A percentile compares a stretch with the other conserved stretches of the same genome.
Evolutionary conservation across 345 rosid species (phyloP).

Genomic region (Lepidium sativum): DNA sequence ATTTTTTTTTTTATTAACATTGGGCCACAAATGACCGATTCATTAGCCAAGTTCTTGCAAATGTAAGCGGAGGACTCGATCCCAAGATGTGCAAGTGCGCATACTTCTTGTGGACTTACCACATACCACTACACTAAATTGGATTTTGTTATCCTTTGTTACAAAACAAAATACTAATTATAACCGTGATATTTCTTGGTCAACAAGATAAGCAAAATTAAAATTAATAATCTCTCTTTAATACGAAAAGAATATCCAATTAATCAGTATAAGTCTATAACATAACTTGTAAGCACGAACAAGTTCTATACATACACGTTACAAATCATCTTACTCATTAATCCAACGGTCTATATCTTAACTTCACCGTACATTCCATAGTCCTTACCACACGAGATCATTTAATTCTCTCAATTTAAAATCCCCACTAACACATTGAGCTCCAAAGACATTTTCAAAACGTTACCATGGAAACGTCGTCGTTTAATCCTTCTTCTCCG

Average conservation of each 20-base stretch:
- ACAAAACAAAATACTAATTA: no score
- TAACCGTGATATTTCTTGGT: no score
- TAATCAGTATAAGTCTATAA: not conserved
- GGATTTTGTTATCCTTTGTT: no score
- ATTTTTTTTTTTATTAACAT: no score
- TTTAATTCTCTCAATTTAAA: not conserved
- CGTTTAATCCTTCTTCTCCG: constrained; percentile 8
- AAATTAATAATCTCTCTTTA: not conserved
- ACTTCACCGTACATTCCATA: not conserved
- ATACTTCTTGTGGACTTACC: no score
- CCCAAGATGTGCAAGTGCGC: no score
- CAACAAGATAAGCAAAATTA: not conserved
- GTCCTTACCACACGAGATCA: not conserved
- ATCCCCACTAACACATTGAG: not conserved
- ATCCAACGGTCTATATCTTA: constrained; percentile 13
- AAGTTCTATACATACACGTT: not conserved
- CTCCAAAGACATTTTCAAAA: not conserved
- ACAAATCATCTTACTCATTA: not conserved
- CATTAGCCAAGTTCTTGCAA: no score
- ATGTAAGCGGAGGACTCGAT: no score
- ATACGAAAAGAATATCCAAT: constrained; percentile 18
- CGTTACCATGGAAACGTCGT: constrained; percentile 27
- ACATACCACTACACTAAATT: no score
- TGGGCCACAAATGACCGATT: no score
- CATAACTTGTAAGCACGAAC: constrained; percentile 20